Conservation (phyloP, 2,329 filamentous ascomycete genomes). For the Epichloe glyceriae region DNA sequence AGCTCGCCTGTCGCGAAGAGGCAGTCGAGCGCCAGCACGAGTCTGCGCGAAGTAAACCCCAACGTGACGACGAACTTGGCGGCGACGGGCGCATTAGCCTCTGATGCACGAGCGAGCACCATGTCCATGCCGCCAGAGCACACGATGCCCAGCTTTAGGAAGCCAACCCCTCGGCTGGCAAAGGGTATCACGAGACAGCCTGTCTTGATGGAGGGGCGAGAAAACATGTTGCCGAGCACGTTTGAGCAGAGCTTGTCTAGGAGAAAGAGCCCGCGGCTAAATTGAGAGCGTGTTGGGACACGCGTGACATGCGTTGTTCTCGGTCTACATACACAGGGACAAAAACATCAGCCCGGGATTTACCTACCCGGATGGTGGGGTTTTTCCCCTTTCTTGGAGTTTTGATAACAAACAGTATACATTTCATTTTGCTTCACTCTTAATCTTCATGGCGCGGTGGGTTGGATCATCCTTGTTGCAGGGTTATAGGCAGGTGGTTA, state of each 20-base stretch:
- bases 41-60: conserved; percentile 43
- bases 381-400: neutral
- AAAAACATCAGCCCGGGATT: neutral
- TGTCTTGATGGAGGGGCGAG: conserved; percentile 30
- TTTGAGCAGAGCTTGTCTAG: conserved; percentile 33
- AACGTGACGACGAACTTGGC: conserved; percentile 31
- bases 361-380: neutral
- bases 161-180: conserved; percentile 20
- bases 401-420: neutral
- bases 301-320: no score
- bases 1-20: conserved; percentile 13
- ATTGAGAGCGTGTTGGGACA: conserved; percentile 10
- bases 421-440: neutral
- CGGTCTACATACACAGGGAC: neutral
- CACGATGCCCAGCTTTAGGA: conserved; percentile 36
- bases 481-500: conserved; percentile 6
- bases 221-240: conserved; percentile 35
- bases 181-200: conserved; percentile 19
- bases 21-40: conserved; percentile 21
- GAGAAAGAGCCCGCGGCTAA: conserved; percentile 43
- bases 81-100: conserved; percentile 22
- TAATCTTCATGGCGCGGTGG: neutral
- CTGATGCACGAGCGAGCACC: conserved; percentile 30
- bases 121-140: conserved; percentile 28
- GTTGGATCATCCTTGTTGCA: conserved; percentile 1